Conservation (phyloP, 306 rosid genomes). For the Acacia melanoxylon region DNA sequence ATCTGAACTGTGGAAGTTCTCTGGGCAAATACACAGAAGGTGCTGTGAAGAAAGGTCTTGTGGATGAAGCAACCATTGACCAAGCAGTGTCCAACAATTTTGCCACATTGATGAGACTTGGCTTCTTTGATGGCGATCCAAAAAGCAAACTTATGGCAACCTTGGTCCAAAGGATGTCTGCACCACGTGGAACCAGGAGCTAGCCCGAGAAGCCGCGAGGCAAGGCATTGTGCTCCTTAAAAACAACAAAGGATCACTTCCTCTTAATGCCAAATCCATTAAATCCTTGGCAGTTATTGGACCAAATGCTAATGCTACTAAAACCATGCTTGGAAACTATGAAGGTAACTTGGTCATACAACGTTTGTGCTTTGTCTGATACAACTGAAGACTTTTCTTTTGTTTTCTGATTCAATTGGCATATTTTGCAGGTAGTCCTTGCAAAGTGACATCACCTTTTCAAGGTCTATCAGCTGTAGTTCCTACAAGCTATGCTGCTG, state of each 20-base stretch:
- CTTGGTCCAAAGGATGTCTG: conserved; percentile 96
- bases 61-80: conserved; percentile 69
- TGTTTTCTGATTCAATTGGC: conserved; percentile 1
- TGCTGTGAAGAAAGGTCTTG: conserved; percentile 80
- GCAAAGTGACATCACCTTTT: conserved; percentile 77
- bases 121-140: conserved; percentile 97
- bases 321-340: conserved; percentile 92
- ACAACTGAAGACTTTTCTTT: neutral
- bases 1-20: conserved; percentile 79
- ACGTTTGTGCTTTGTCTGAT: neutral
- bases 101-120: conserved; percentile 87
- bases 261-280: conserved; percentile 64
- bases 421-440: conserved; percentile 75
- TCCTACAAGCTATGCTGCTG: conserved; percentile 65
- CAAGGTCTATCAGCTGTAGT: conserved; percentile 79
- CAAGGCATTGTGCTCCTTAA: conserved; percentile 98
- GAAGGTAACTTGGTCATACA: conserved; percentile 54
- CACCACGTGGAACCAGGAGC: conserved; percentile 65
- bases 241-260: conserved; percentile 67
- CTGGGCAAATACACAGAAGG: conserved; percentile 76
- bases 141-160: conserved; percentile 70
- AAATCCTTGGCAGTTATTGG: conserved; percentile 95
- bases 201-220: conserved; percentile 91
- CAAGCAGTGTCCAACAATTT: conserved; percentile 79
- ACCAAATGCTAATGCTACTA: conserved; percentile 89